phyloP scores from a whole-genome alignment of 225 moss, liverwort and hornwort genomes.

The Pseudisothecium myosuroides region DNA sequence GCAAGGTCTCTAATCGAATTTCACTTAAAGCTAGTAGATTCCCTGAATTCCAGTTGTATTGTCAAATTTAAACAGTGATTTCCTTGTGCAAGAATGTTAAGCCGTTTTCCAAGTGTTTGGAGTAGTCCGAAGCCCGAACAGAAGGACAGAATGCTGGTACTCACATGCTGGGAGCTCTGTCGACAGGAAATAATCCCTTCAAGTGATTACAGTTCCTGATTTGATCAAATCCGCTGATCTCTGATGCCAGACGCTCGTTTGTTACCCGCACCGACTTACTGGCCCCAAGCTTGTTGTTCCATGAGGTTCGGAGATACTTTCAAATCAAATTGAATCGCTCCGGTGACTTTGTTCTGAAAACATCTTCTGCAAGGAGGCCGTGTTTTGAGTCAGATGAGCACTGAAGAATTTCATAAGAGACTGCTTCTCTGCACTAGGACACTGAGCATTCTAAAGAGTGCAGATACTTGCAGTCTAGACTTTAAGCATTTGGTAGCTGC shows the following conservation, averaged over 20 bases:
- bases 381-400: neutral
- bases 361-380: neutral
- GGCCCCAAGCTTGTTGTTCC: neutral
- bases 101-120: neutral
- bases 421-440: neutral
- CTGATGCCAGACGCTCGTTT: neutral
- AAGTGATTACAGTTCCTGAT: conserved; percentile 6
- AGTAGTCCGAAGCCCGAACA: neutral
- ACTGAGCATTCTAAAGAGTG: neutral
- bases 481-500: neutral
- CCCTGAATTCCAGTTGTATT: neutral
- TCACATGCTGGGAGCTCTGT: neutral
- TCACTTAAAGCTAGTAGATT: neutral
- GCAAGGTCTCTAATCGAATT: neutral
- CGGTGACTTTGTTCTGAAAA: neutral
- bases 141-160: neutral
- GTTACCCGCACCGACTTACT: neutral
- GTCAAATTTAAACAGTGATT: neutral
- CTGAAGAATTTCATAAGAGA: neutral
- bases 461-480: neutral
- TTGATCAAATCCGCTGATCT: neutral
- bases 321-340: neutral
- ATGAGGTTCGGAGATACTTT: neutral
- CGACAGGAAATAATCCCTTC: neutral
- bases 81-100: neutral